Percentiles rank a stretch among this genome's conserved stretches.
Conservation (phyloP, 2,329 filamentous ascomycete species). For the Cyphellophora attinorum region DNA sequence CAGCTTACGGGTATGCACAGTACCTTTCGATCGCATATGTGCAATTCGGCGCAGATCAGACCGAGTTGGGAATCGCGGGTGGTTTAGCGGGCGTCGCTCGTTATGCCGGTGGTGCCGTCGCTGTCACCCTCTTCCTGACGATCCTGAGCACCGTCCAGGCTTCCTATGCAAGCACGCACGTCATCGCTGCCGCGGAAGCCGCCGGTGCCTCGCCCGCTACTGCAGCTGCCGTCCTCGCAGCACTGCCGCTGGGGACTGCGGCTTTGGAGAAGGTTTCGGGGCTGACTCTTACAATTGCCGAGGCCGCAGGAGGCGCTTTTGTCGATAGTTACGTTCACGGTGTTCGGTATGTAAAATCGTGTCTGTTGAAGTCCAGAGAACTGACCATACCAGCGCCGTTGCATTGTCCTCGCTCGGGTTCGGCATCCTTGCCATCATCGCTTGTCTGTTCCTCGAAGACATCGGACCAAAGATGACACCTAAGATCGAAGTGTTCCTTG, state of each 20-base stretch:
- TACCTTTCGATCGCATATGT: slow-evolving; percentile 41
- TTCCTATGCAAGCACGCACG: slow-evolving; percentile 22
- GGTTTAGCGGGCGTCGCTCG: slow-evolving; percentile 34
- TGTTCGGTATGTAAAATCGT: no score
- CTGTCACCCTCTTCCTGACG: slow-evolving; percentile 32
- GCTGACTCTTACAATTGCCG: slow-evolving; percentile 1
- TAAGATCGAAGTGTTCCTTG: slow-evolving; percentile 20
- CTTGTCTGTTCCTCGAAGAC: slow-evolving; percentile 23
- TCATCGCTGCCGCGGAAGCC: slow-evolving; percentile 21
- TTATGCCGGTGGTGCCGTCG: slow-evolving; percentile 34
- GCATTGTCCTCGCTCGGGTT: slow-evolving; percentile 22
- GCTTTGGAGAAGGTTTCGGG: neutral
- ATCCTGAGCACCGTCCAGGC: slow-evolving; percentile 28
- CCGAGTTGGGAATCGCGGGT: slow-evolving; percentile 36
- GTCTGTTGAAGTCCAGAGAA: slow-evolving; percentile 1
- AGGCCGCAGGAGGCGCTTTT: no score
- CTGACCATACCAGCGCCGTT: slow-evolving; percentile 4
- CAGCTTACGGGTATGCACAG: slow-evolving; percentile 38
- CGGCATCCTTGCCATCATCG: slow-evolving; percentile 22
- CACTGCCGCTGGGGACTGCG: neutral
- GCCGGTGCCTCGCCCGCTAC: slow-evolving; percentile 20
- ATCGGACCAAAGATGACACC: slow-evolving; percentile 25
- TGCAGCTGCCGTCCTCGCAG: slow-evolving; percentile 9
- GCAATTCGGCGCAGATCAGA: slow-evolving; percentile 40
- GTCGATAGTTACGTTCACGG: no score